phyloP scores from a whole-genome alignment of 352 stramenopile species.

The Phytophthora sp. region DNA sequence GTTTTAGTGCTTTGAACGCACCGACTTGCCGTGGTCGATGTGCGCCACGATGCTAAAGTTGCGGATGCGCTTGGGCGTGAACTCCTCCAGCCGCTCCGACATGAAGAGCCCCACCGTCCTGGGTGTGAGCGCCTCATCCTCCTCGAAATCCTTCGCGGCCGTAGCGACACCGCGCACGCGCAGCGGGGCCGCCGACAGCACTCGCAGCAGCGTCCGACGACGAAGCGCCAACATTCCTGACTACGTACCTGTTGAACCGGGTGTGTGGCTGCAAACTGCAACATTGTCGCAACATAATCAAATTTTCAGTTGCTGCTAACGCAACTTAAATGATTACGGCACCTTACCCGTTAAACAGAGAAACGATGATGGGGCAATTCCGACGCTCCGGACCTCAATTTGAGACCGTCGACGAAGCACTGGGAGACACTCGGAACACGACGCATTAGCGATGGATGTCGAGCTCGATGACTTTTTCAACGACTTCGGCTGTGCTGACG shows the following conservation, averaged over 20 bases:
- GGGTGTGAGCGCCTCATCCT: constrained; percentile 44
- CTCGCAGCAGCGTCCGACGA: constrained; percentile 11
- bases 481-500: constrained; percentile 5
- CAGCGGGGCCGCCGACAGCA: constrained; percentile 5
- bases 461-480: constrained; percentile 11
- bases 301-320: neutral
- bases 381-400: constrained; percentile 17
- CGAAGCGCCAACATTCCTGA: constrained; percentile 29
- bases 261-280: constrained; percentile 27
- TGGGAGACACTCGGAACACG: neutral
- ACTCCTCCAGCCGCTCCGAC: constrained; percentile 58
- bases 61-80: constrained; percentile 80
- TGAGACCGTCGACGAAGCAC: constrained; percentile 18
- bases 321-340: constrained; percentile 3
- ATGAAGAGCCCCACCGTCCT: constrained; percentile 67
- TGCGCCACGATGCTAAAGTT: constrained; percentile 93
- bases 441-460: constrained; percentile 15
- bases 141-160: constrained; percentile 7
- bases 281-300: constrained; percentile 4
- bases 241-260: neutral
- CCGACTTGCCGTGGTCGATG: constrained; percentile 93
- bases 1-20: constrained; percentile 36
- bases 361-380: constrained; percentile 25
- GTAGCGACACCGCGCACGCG: constrained; percentile 18
- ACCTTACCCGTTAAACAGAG: neutral